Evolutionary conservation across 345 rosid genomes (phyloP).

Genomic region (Eucalyptus regnans): DNA sequence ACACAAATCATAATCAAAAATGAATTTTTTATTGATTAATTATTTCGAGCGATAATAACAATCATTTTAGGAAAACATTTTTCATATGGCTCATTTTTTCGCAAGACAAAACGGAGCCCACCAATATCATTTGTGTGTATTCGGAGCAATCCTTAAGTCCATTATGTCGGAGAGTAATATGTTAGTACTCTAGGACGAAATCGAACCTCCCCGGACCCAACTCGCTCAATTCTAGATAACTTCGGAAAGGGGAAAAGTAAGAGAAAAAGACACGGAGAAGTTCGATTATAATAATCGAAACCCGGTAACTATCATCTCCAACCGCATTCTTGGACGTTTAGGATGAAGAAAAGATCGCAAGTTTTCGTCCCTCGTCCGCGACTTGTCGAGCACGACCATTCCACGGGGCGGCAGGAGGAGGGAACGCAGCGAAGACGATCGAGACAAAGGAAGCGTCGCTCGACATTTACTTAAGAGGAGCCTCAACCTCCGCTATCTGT

Average conservation of each 20-base stretch:
- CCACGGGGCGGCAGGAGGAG: neutral
- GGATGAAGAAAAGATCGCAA: neutral
- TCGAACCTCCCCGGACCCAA: neutral
- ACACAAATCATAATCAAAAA: accelerated
- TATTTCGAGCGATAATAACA: accelerated
- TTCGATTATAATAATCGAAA: neutral
- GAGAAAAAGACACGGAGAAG: neutral
- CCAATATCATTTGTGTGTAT: neutral
- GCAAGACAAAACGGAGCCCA: neutral
- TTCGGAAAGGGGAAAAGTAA: neutral
- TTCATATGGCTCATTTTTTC: accelerated
- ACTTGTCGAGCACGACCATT: neutral
- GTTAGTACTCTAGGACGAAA: neutral
- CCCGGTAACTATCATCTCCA: neutral
- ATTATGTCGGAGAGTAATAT: neutral
- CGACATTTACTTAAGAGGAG: neutral
- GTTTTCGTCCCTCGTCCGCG: neutral
- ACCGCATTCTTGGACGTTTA: neutral
- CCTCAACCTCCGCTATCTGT: neutral
- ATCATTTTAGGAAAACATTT: accelerated
- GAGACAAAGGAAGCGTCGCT: neutral
- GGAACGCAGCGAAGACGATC: neutral
- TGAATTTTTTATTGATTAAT: neutral
- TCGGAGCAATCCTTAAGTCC: neutral
- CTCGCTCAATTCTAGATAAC: neutral